Evolutionary conservation across 345 rosid species (phyloP).

Genomic region (Cardamine chenopodiifolia): DNA sequence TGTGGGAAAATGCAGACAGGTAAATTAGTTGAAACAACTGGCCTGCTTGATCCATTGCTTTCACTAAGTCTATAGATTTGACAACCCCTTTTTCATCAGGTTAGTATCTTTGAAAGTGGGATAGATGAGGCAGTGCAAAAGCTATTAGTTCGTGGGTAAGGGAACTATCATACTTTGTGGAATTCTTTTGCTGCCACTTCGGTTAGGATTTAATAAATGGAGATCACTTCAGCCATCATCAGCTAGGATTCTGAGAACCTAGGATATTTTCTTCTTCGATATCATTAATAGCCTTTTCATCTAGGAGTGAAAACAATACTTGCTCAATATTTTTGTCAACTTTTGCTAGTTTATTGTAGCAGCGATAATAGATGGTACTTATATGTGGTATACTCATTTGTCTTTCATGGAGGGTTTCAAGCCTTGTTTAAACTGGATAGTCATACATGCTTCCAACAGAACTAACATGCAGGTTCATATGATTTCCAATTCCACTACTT

Average conservation of each 20-base stretch:
- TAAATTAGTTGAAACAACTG: conserved; percentile 36
- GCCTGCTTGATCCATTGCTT: conserved; percentile 6
- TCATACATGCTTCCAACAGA: conserved; percentile 16
- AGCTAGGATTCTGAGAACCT: conserved; percentile 7
- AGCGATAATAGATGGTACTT: background rate
- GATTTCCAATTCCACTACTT: background rate
- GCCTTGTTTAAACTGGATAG: conserved; percentile 18
- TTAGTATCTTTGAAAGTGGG: conserved; percentile 84
- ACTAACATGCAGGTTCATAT: conserved; percentile 17
- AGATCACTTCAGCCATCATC: conserved; percentile 4
- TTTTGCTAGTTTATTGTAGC: background rate
- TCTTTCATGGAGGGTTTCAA: conserved; percentile 19
- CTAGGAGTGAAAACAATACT: background rate
- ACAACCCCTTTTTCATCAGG: conserved; percentile 49
- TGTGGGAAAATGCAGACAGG: conserved; percentile 98
- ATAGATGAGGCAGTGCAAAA: conserved; percentile 90
- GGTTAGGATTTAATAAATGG: background rate
- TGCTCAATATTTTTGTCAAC: background rate
- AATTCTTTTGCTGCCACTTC: background rate
- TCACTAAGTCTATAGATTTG: conserved; percentile 10
- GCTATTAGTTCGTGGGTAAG: conserved; percentile 92
- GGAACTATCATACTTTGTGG: conserved; percentile 9
- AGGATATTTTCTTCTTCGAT: conserved; percentile 7
- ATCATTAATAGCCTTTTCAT: background rate
- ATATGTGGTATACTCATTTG: background rate